Base-by-base conservation (phyloP, 345 rosid species). In the Bruguiera sexangula region DNA sequence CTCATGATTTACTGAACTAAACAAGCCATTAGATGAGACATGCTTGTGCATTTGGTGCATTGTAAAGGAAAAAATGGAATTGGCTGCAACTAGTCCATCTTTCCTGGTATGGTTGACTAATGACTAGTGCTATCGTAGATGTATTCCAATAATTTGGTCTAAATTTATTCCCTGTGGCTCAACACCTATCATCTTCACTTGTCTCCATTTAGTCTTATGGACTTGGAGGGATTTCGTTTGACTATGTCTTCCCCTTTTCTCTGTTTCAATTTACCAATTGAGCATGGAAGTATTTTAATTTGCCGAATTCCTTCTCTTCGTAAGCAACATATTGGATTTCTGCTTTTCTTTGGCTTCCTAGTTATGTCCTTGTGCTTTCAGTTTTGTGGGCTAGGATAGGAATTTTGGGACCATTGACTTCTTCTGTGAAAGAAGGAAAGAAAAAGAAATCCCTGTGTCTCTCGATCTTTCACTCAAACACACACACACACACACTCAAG, bases 81-180 rank as follows among this genome's bases (percentile, higher is more conserved):
- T 34, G 19, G 56, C 37, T 19, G 37, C 67, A 57, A 55, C 6
- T 37, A 22, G 34, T 43, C 50, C 50, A 43, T 43, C 50, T 43
- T 43, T 43, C 16, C 18, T 13, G 0, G 15, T 43, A 43, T 43
- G 50, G 5, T 43, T 65, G 31, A 56, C 9, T 26, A 50, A 46
- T 57, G 56, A n/a, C 32, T 4, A 39, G 20, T 64, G 63, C 58
- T 56, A 46, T 21, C 6, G 6, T 15, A 8, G 8, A 34, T 46
- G 32, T 16, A 37, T n/a, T 55, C 56, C 8, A 30, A 31, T 10
- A 48, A 57, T 64, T 56, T 72, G 69, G 65, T 72, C 57, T 9
- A 16, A 46, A 30, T 29, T 65, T 22, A 52, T 6, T 43, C 22
- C 34, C 63, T 1, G 5, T 6, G n/a, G 53, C 13, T 4, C 58